Conservation (phyloP, 805 yeast species). For the Ogataea chonburiensis region DNA sequence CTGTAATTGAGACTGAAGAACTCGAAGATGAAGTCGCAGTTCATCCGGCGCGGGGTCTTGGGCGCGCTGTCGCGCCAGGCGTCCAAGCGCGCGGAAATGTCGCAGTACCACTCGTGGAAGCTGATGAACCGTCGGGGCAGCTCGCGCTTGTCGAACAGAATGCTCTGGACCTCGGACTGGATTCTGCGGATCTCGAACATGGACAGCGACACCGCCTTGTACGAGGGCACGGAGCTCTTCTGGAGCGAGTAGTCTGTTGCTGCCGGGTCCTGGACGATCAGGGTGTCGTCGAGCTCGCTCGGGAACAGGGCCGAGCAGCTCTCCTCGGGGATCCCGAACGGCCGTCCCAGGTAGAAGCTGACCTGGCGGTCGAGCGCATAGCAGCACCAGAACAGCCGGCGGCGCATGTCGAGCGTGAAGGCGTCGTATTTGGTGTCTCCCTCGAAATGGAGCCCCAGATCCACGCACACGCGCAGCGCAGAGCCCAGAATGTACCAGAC, state of each 20-base stretch:
- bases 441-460: slow-evolving; percentile 81
- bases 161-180: slow-evolving; percentile 74
- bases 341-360: slow-evolving; percentile 82
- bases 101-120: slow-evolving; percentile 61
- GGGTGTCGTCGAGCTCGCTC: slow-evolving; percentile 69
- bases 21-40: slow-evolving; percentile 69
- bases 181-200: slow-evolving; percentile 69
- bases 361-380: slow-evolving; percentile 84
- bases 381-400: slow-evolving; percentile 86
- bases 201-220: slow-evolving; percentile 64
- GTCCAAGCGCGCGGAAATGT: slow-evolving; percentile 51
- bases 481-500: slow-evolving; percentile 91
- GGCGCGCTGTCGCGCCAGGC: slow-evolving; percentile 64
- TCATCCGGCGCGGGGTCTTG: slow-evolving; percentile 54
- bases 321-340: slow-evolving; percentile 86
- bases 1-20: slow-evolving; percentile 74
- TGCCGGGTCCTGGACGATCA: slow-evolving; percentile 37
- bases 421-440: slow-evolving; percentile 44
- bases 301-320: slow-evolving; percentile 72
- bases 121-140: slow-evolving; percentile 60
- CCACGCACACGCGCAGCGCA: slow-evolving; percentile 76
- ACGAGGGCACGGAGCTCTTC: slow-evolving; percentile 44
- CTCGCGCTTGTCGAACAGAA: slow-evolving; percentile 69
- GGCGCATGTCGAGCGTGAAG: slow-evolving; percentile 62
- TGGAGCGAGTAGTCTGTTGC: slow-evolving; percentile 40